Conservation (phyloP, 2,329 filamentous ascomycete genomes). For the Neofusicoccum umdonicola region DNA sequence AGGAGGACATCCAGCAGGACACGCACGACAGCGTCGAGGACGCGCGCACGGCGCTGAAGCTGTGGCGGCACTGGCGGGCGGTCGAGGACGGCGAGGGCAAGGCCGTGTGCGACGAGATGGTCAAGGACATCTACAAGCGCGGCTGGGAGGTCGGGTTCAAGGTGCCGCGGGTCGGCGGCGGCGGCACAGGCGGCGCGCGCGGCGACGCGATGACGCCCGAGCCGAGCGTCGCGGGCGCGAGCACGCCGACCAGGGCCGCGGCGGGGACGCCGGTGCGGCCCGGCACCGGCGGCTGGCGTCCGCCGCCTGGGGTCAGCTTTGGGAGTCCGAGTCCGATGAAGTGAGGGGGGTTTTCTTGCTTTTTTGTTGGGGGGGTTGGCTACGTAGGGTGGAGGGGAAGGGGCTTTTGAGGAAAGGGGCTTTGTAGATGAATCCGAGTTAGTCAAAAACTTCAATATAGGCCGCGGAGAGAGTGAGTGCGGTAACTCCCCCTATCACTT, state of each 20-base stretch:
- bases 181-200: neutral
- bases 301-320: conserved; percentile 22
- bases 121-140: conserved; percentile 79
- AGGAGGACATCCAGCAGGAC: conserved; percentile 89
- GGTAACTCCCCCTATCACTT: too few relatives aligned
- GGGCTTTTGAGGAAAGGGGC: too few relatives aligned
- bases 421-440: too few relatives aligned
- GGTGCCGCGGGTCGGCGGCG: conserved; percentile 24
- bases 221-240: conserved; percentile 23
- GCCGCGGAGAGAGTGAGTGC: too few relatives aligned
- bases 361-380: too few relatives aligned
- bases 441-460: too few relatives aligned
- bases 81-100: conserved; percentile 87
- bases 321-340: conserved; percentile 36
- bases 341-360: conserved; percentile 5
- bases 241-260: neutral
- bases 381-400: too few relatives aligned
- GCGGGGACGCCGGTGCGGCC: conserved; percentile 31
- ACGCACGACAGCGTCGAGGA: conserved; percentile 96
- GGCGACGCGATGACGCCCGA: conserved; percentile 20
- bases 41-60: conserved; percentile 80
- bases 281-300: conserved; percentile 21
- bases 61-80: conserved; percentile 87
- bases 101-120: conserved; percentile 76
- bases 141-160: conserved; percentile 54